Percentiles rank a stretch among this genome's conserved stretches.
Conservation (phyloP, 2,329 filamentous ascomycete species). For the Trichothecium roseum region DNA sequence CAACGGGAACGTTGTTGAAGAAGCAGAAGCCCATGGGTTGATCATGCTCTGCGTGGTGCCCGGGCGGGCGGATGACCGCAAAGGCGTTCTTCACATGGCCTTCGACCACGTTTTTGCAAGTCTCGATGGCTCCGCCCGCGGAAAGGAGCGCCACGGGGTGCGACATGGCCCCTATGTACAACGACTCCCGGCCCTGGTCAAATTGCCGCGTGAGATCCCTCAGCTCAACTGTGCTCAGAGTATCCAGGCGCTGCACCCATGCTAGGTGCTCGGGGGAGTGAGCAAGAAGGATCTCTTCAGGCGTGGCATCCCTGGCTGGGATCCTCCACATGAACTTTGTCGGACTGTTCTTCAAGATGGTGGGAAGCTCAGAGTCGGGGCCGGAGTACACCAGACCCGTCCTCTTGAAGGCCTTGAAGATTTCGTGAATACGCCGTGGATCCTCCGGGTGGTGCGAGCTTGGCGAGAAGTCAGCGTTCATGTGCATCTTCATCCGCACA, state of each 20-base stretch:
- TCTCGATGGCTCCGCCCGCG: conserved; percentile 89
- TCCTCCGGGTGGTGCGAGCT: conserved; percentile 89
- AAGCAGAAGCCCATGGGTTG: conserved; percentile 89
- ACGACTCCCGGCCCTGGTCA: conserved; percentile 59
- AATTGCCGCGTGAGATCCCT: conserved; percentile 52
- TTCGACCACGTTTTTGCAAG: conserved; percentile 78
- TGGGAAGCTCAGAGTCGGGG: conserved; percentile 40
- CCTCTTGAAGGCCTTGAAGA: conserved; percentile 79
- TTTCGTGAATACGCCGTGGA: conserved; percentile 81
- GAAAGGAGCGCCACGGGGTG: conserved; percentile 74
- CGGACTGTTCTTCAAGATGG: conserved; percentile 41
- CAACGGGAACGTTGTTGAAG: conserved; percentile 95
- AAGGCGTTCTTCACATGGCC: conserved; percentile 88
- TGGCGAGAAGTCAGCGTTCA: conserved; percentile 65
- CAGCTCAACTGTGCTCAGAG: conserved; percentile 52
- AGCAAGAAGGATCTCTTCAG: conserved; percentile 69
- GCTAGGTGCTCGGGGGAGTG: conserved; percentile 69
- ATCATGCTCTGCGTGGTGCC: conserved; percentile 85
- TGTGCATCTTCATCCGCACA: conserved; percentile 89
- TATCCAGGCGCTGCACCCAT: conserved; percentile 57
- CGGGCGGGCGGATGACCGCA: conserved; percentile 87
- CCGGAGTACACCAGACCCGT: conserved; percentile 65
- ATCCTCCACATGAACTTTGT: conserved; percentile 67
- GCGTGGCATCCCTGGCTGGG: conserved; percentile 62
- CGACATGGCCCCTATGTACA: conserved; percentile 76